Base-by-base conservation (phyloP, 2,329 filamentous ascomycete genomes). In the Cladosporium sp. region DNA sequence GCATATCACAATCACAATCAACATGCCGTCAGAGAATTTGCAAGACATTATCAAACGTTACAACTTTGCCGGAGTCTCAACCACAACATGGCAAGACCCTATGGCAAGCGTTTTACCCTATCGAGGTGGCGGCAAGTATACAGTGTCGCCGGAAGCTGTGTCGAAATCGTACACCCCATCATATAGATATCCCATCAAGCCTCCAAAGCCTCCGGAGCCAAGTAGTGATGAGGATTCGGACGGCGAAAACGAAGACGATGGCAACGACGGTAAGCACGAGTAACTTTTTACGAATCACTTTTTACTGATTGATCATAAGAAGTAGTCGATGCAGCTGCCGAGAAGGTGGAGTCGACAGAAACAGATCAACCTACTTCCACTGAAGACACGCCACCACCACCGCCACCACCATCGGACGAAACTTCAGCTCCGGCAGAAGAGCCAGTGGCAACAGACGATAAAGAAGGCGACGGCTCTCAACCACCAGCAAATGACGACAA, bases 1-100 rank as follows among this genome's bases (percentile, higher is more conserved):
- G 25, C 55, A 71, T 50, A 71, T 75, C 20, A 73, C 76, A 58
- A 67, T 70, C 15, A 70, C 73, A 11, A 28, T 28, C 43, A 39
- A 39, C 43, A 51, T 38, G 49, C 36, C 36, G 17, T 34, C 34
- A 5, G 19, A 39, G 14, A 49, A 50, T 36, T 19, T 49, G 36
- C 39, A 51, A 34, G 55, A 58, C 37, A 42, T 58, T 36, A 59
- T 45, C 19, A 42, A 47, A 30, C 36, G 25, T 14, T 59, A 51
- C 38, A 52, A 59, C 25, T 43, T 59, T 19, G 28, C 34, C 34
- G 38, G 20, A 37, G 38, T 59, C 39, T 22, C 47, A 30, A 52
- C 36, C n/a, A 52, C 56, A 37, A 17, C 25, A 59, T 59, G 56
- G 56, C 47, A 49, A 38, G 56, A 59, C 9, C 56, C 56, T 3